phyloP scores from a whole-genome alignment of 2,329 filamentous ascomycete genomes.

The Colletotrichum lindemuthianum region DNA sequence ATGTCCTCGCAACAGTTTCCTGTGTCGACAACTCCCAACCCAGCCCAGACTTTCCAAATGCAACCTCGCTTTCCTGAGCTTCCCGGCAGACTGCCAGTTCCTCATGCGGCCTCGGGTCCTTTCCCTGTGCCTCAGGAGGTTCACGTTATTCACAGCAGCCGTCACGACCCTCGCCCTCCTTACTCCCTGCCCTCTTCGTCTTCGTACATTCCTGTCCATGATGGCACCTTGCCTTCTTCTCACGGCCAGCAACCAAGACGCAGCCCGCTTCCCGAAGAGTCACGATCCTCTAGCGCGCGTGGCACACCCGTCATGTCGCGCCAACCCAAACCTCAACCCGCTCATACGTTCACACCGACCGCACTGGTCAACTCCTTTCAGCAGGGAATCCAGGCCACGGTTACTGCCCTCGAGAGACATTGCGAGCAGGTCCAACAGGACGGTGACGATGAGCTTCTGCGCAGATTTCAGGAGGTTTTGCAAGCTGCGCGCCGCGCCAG shows the following conservation, averaged over 20 bases:
- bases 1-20: constrained; percentile 16
- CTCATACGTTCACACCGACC: constrained; percentile 29
- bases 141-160: constrained; percentile 28
- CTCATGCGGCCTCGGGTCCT: not conserved
- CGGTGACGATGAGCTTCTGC: constrained; percentile 7
- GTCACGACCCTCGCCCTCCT: constrained; percentile 19
- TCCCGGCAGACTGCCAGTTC: constrained; percentile 13
- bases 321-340: constrained; percentile 19
- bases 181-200: constrained; percentile 14
- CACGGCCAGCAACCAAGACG: constrained; percentile 22
- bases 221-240: constrained; percentile 23
- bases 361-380: constrained; percentile 27
- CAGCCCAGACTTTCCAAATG: constrained; percentile 22
- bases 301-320: constrained; percentile 30
- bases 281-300: constrained; percentile 21
- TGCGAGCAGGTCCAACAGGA: constrained; percentile 21
- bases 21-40: constrained; percentile 6
- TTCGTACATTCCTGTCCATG: constrained; percentile 26
- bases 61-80: constrained; percentile 23
- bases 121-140: constrained; percentile 26
- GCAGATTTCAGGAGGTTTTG: constrained; percentile 4
- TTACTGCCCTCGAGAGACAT: constrained; percentile 16
- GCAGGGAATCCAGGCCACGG: constrained; percentile 17
- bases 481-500: constrained; percentile 12
- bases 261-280: constrained; percentile 28